These are phyloP conservation scores for Moesziomyces antarcticus DNA, from an alignment of 1,284 basidiomycete genomes.

Conservation along the genomic window DNA sequence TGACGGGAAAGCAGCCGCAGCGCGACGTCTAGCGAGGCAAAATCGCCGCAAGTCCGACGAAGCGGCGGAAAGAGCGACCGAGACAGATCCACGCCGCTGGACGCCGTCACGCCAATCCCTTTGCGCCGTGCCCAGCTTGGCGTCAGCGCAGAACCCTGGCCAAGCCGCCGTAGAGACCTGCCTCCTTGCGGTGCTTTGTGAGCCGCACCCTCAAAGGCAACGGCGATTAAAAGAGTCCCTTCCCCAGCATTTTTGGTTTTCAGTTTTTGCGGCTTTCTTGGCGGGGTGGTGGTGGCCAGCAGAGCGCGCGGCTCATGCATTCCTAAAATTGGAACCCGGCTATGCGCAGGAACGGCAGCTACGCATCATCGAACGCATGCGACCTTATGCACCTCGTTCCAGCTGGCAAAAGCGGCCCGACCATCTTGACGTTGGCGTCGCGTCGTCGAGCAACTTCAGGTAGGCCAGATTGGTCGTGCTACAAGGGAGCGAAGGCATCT, in stretches of 20 bases:
- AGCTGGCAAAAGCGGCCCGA: not conserved
- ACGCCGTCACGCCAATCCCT: too few relatives aligned
- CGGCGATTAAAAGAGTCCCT: not conserved
- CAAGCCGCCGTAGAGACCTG: too few relatives aligned
- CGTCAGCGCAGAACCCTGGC: too few relatives aligned
- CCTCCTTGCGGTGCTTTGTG: too few relatives aligned
- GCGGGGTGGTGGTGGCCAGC: too few relatives aligned
- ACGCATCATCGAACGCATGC: conserved; percentile 8
- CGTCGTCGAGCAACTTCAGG: too few relatives aligned
- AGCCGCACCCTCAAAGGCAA: not conserved
- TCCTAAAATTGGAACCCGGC: conserved; percentile 3
- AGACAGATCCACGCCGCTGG: not conserved
- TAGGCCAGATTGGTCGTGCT: too few relatives aligned
- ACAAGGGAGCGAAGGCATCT: too few relatives aligned
- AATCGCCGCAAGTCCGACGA: conserved; percentile 29
- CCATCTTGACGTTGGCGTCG: too few relatives aligned
- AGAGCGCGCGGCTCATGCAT: not conserved
- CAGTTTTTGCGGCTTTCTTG: not conserved
- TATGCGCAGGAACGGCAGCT: conserved; percentile 2
- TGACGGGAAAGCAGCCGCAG: not conserved
- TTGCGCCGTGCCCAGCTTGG: too few relatives aligned
- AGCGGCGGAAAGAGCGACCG: not conserved
- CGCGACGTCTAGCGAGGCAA: not conserved
- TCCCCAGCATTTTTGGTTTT: not conserved
- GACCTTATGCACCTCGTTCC: not conserved